A percentile compares a stretch with the other conserved stretches of the same genome.
Evolutionary conservation across 2,329 filamentous ascomycete species (phyloP).

Genomic region (Xylaria sp.): DNA sequence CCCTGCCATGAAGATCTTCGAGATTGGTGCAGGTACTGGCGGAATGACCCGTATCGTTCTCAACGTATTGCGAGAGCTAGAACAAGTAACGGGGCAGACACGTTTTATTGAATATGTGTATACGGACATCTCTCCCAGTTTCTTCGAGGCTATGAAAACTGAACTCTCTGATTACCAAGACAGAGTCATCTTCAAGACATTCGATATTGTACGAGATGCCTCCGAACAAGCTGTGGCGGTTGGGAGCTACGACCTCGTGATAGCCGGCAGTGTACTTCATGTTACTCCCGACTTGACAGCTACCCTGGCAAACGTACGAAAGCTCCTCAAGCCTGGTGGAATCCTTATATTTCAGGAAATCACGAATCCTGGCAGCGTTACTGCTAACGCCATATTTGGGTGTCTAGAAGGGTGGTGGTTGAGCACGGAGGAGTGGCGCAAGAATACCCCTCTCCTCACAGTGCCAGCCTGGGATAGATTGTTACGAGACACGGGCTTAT

Average conservation of each 20-base stretch:
- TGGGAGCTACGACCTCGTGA: conserved; percentile 30
- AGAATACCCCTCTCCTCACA: background rate
- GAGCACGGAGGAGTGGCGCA: background rate
- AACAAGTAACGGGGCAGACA: background rate
- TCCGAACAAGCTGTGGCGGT: background rate
- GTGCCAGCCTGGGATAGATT: background rate
- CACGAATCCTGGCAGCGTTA: background rate
- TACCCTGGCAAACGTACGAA: conserved; percentile 17
- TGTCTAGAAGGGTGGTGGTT: background rate
- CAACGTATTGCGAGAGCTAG: background rate
- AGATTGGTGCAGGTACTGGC: background rate
- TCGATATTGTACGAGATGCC: background rate
- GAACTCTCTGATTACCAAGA: background rate
- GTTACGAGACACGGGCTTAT: background rate
- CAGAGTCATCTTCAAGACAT: background rate
- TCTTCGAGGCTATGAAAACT: background rate
- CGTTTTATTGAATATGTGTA: background rate
- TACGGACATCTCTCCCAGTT: background rate
- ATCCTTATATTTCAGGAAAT: conserved; percentile 18
- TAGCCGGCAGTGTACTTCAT: conserved; percentile 37
- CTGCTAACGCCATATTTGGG: conserved; percentile 9
- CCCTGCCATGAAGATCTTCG: background rate
- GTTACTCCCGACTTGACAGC: conserved; percentile 14
- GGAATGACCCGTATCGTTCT: background rate
- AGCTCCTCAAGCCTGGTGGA: conserved; percentile 29